Evolutionary conservation across 2,329 filamentous ascomycete genomes (phyloP), one percentile per base, ranked within the genome.

Genomic region (Calonectria multiphialidica): DNA sequence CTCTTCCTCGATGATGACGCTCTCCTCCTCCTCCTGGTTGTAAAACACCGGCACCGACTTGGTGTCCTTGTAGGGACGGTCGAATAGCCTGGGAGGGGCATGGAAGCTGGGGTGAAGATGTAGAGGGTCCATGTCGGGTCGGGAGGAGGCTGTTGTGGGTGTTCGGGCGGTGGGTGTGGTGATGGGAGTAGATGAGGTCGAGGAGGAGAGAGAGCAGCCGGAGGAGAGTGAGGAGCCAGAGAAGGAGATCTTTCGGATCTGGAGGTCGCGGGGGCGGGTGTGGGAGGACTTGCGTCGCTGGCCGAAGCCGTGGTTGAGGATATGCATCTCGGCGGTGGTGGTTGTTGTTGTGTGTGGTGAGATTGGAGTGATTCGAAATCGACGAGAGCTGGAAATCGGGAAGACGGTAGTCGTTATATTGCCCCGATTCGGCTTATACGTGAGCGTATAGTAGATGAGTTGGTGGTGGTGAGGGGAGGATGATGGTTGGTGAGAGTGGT

Each of bases 221-320:
- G 81, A 83, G 9, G 81, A 82, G 67, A 84, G 81, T 1, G 83
- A 85, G 66, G 80, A 83, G 72, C 83, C 84, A 21, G 84, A 85
- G 75, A 84, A 83, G 53, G 83, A 85, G 59, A 85, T 75, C 78
- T 85, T 85, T 78, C 84, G 83, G 70, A 85, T 84, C 72, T 84
- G 82, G 28, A 85, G 80, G 66, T 84, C 80, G 59, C 82, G 80
- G 40, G 83, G 82, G 25, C 79, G 79, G 63, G 75, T 76, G 73
- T 81, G 81, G 71, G 79, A 72, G 63, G 80, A 77, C 78, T 83
- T 84, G 73, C 82, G 81, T 76, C 82, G 78, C 64, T 83, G 79
- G 76, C 80, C 78, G 77, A 84, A 83, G 76, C 83, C 79, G 74
- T 81, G 80, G 71, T 79, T 77, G 70, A 85, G 76, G 49, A 84